Evolutionary conservation across 2,329 filamentous ascomycete genomes (phyloP), one percentile per base, ranked within the genome.

Genomic region (Aspergillus luchuensis): DNA sequence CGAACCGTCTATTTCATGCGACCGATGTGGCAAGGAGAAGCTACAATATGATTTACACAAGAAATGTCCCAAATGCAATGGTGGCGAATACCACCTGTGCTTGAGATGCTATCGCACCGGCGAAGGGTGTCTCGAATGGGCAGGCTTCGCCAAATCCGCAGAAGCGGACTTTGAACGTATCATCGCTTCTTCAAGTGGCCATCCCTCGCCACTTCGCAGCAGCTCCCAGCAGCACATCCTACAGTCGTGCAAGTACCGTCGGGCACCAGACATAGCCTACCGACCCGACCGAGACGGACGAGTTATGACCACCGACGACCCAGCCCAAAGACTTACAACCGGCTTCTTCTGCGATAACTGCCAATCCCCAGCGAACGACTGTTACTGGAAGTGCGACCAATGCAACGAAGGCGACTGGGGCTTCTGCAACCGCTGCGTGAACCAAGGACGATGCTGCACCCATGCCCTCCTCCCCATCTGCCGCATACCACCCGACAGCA

Each of bases 381-480:
- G 91, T 76, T 96, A 91, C 76, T 98, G 93, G 94, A 88, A 91
- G 63, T 98, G 94, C 74, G 87, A 90, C 61, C 75, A 84, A 25
- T 98, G 94, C 78, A 97, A 97, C 69, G 88, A 95, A 63, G 94
- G 92, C 5, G 93, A 96, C 71, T 98, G 93, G 93, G 94, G 94
- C 0, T 97, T 91, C 73, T 98, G 94, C 77, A 92, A 93, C 68
- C 80, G 84, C 62, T 98, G 94, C 66, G 91, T 97, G 30, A 93
- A 94, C 61, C 87, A 89, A 73, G 92, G 91, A 15, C 84, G 84
- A 61, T 90, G 88, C 61, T 98, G 94, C 76, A 90, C 88, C 0
- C 94, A 98, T 71, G 83, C 90, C 6, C 81, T 98, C 0, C 80
- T 96, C 0, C 91, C 93, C 0, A 80, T 96, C 48, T 85, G 88